A percentile compares a stretch with the other conserved stretches of the same genome.
phyloP scores from a whole-genome alignment of 73 alveolate genomes.

The Paraurostyla sp. region DNA sequence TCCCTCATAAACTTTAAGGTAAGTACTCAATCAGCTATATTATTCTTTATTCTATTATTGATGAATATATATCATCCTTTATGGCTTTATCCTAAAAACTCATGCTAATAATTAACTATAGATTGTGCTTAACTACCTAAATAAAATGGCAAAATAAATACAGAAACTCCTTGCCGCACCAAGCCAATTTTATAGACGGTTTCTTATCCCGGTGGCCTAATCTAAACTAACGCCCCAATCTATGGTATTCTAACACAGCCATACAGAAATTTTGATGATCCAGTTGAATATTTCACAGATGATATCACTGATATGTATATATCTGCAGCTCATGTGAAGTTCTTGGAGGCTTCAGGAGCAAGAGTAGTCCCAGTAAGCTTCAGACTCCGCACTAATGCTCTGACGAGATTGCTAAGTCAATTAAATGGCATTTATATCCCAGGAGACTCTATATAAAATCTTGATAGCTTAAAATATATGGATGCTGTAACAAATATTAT shows the following conservation, averaged over 20 bases:
- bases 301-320: background rate
- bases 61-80: no score
- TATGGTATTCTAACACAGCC: conserved; percentile 43
- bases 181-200: background rate
- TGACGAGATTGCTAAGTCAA: background rate
- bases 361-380: conserved; percentile 31
- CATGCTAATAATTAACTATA: no score
- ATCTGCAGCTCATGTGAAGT: conserved; percentile 11
- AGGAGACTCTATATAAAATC: conserved; percentile 4
- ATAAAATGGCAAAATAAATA: background rate
- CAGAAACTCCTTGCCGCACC: background rate
- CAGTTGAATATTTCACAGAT: background rate
- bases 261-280: background rate
- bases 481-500: background rate
- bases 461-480: background rate
- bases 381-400: background rate
- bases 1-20: no score
- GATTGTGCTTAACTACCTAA: background rate
- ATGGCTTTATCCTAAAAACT: no score
- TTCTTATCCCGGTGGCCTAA: background rate
- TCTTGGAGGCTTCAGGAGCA: conserved; percentile 6
- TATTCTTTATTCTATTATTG: no score
- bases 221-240: background rate
- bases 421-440: conserved; percentile 30
- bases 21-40: no score